Evolutionary conservation across 345 rosid species (phyloP), one percentile per base, ranked within the genome.

Genomic region (Noccaea bulbosa): DNA sequence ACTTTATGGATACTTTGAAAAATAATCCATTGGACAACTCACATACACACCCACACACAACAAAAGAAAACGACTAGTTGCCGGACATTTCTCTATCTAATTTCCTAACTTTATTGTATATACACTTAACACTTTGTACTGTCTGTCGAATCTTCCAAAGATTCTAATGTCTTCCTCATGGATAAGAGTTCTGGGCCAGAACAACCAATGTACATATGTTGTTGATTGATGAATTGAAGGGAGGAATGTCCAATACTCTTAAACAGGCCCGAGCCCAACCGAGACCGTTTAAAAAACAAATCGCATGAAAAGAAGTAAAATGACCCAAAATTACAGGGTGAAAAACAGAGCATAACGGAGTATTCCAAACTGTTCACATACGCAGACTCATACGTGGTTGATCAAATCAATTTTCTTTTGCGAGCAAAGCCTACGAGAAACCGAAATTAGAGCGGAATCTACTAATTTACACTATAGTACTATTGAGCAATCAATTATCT

Each of bases 21-120:
- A 63, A 54, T 11, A 11, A 11, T 24, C 44, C 59, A 56, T 30
- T 4, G 6, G 43, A 67, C 78, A 74, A 59, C 68, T 50, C 78
- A 67, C 11, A 22, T 24, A 60, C 73, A 67, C 72, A 57, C 62
- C 37, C 40, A 37, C 6, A 37, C 35, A 33, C 35, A 33, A 5
- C 6, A 33, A 33, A 33, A 33, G 7, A 35, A 41, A 73, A 32
- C 9, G 17, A 15, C 38, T 49, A 46, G 44, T 47, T 39, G 65
- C 51, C 48, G 45, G 33, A 38, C 43, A 54, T 57, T 65, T 38
- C 17, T 37, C 40, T 64, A 39, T 5, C 38, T n/a, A 30, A n/a
- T 4, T 37, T 1, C 47, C 4, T 16, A 17, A 9, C 47, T 73
- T 49, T 65, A 39, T 9, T 56, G 12, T 55, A 17, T 22, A 32